Evolutionary conservation across 257 asterid genomes (phyloP), one percentile per base, ranked within the genome.

Genomic region (Anisodus acutangulus): DNA sequence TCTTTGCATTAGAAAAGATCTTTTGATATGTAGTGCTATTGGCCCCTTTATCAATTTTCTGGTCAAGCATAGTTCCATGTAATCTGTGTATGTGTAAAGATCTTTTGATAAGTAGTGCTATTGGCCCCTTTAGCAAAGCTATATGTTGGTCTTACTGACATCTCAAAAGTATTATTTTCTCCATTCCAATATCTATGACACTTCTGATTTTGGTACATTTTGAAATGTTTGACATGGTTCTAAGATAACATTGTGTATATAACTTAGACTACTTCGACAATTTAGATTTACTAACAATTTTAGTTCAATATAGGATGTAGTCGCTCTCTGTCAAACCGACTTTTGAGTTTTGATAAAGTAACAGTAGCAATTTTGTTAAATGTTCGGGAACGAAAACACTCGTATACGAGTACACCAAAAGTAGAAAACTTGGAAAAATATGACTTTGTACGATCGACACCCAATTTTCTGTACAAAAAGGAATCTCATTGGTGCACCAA

Each of bases 401-500:
- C 7, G 53, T 68, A 39, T 68, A 59, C 53, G 15, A 68, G 78
- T 37, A 68, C 15, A 68, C 53, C 78, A 13, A 37, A 37, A 39
- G 7, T 7, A 68, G 78, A 47, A 68, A 68, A 68, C 78, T 15
- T 68, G 15, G 7, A 15, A 68, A 68, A 3, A 68, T 68, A 37
- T 68, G 26, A 15, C 35, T 31, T 31, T 31, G 35, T 31, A 31
- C 35, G 35, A 31, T 31, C 39, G 78, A 16, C 78, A 15, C 62
- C 15, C 53, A 68, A 8, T 39, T 8, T 37, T 39, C 19, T 68
- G 37, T 37, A 68, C 78, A 39, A 39, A 47, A 68, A 15, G 53
- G 53, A 37, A 68, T 68, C 13, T 68, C 78, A 15, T 68, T 22
- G 78, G 26, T 68, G 76, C 76, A 68, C 78, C 26, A 68, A 68